These are phyloP conservation scores for Ceratorhiza oryzae-sativae DNA, from an alignment of 1,284 basidiomycete species.

Conservation along the genomic window DNA sequence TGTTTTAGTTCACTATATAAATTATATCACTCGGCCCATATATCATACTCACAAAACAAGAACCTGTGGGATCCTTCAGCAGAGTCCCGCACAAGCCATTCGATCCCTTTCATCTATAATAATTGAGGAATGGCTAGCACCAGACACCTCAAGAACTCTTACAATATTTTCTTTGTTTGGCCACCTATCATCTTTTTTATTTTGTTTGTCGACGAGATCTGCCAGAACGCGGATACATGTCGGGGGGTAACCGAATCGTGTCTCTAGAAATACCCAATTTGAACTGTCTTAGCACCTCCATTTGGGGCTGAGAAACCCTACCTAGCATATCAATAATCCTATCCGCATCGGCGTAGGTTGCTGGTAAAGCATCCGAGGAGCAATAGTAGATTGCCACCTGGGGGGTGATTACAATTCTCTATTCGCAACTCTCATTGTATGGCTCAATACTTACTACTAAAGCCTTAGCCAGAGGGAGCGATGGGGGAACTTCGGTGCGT, in stretches of 20 bases:
- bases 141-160: background rate
- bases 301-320: background rate
- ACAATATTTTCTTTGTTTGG: conserved; percentile 32
- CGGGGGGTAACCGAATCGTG: background rate
- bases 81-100: conserved; percentile 14
- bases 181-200: conserved; percentile 8
- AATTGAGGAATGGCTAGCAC: background rate
- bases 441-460: background rate
- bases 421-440: background rate
- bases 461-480: background rate
- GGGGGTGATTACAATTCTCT: background rate
- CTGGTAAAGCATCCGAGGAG: background rate
- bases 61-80: conserved; percentile 1
- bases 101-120: conserved; percentile 1
- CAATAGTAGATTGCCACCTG: conserved; percentile 25
- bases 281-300: no score
- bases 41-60: conserved; percentile 4
- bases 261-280: background rate
- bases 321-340: conserved; percentile 7
- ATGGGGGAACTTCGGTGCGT: background rate
- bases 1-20: background rate
- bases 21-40: no score
- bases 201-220: background rate
- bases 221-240: conserved; percentile 26
- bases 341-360: conserved; percentile 14